Conservation (phyloP, 2,329 filamentous ascomycete genomes). For the Thermomyces lanuginosus region DNA sequence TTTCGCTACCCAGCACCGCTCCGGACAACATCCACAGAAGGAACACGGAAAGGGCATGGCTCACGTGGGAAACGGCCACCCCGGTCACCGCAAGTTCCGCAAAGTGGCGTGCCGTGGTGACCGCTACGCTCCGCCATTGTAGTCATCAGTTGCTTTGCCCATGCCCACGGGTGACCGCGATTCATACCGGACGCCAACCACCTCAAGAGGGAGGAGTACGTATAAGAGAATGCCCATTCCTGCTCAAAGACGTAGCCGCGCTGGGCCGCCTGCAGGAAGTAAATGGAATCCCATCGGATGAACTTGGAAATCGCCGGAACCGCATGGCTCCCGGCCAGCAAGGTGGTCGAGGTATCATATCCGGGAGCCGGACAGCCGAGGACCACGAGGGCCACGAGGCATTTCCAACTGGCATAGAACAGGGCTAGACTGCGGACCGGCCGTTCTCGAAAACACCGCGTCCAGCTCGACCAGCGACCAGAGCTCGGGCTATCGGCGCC, state of each 20-base stretch:
- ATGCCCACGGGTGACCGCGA: constrained; percentile 4
- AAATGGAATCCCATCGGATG: constrained; percentile 47
- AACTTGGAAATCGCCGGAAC: constrained; percentile 28
- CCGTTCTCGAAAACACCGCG: constrained; percentile 6
- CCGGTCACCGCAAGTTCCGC: constrained; percentile 17
- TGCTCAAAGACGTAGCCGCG: constrained; percentile 45
- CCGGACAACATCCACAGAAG: constrained; percentile 52
- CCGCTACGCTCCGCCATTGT: no score
- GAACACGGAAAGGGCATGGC: constrained; percentile 61
- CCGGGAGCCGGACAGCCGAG: constrained; percentile 39
- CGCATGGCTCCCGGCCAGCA: constrained; percentile 23
- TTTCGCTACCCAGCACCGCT: constrained; percentile 34
- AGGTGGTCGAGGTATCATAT: constrained; percentile 46
- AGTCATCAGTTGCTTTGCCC: constrained; percentile 7
- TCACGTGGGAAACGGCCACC: constrained; percentile 54
- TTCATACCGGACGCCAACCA: constrained; percentile 19
- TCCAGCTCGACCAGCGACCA: neutral
- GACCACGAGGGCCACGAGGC: constrained; percentile 34
- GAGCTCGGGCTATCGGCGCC: neutral
- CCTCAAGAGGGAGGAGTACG: constrained; percentile 32
- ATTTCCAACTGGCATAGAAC: constrained; percentile 41
- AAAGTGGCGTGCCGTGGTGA: no score
- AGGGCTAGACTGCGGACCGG: constrained; percentile 20
- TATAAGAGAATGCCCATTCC: constrained; percentile 50
- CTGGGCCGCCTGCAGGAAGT: constrained; percentile 39